Evolutionary conservation across 2,329 filamentous ascomycete genomes (phyloP).

Genomic region (Dothiorella sarmentorum): DNA sequence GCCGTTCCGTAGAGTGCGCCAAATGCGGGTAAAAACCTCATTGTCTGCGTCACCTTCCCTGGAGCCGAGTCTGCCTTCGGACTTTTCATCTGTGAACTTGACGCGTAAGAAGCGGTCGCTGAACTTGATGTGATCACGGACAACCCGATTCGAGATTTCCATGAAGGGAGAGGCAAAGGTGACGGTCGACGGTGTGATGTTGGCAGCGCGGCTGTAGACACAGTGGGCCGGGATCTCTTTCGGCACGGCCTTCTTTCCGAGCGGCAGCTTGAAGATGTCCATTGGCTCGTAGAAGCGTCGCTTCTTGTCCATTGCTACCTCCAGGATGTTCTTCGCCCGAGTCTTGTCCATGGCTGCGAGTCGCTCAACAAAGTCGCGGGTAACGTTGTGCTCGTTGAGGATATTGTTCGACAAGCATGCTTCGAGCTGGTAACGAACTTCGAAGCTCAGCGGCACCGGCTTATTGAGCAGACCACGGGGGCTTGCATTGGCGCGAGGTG

Average conservation of each 20-base stretch:
- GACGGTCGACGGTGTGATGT: conserved; percentile 80
- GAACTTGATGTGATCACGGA: conserved; percentile 65
- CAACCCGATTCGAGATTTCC: conserved; percentile 83
- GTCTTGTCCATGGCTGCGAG: conserved; percentile 52
- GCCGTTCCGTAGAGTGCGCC: conserved; percentile 57
- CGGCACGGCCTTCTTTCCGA: conserved; percentile 42
- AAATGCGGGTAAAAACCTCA: conserved; percentile 59
- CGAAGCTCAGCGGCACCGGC: conserved; percentile 54
- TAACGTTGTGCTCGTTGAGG: conserved; percentile 73
- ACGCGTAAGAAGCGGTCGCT: conserved; percentile 83
- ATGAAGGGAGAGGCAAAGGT: conserved; percentile 73
- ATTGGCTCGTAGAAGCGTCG: conserved; percentile 65
- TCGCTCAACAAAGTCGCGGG: conserved; percentile 61
- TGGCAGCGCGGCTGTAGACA: conserved; percentile 69
- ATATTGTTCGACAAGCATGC: conserved; percentile 81
- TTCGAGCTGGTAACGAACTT: conserved; percentile 85
- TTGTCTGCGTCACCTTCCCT: conserved; percentile 28
- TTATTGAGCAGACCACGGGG: background rate
- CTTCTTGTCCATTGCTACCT: conserved; percentile 67
- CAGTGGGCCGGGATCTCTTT: conserved; percentile 67
- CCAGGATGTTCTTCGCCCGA: conserved; percentile 65
- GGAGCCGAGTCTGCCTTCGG: conserved; percentile 38
- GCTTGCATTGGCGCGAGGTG: background rate
- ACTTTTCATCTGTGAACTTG: conserved; percentile 81
- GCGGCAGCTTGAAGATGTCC: conserved; percentile 60